Evolutionary conservation across 306 rosid genomes (phyloP), one percentile per base, ranked within the genome.

Genomic region (Senna siamea): DNA sequence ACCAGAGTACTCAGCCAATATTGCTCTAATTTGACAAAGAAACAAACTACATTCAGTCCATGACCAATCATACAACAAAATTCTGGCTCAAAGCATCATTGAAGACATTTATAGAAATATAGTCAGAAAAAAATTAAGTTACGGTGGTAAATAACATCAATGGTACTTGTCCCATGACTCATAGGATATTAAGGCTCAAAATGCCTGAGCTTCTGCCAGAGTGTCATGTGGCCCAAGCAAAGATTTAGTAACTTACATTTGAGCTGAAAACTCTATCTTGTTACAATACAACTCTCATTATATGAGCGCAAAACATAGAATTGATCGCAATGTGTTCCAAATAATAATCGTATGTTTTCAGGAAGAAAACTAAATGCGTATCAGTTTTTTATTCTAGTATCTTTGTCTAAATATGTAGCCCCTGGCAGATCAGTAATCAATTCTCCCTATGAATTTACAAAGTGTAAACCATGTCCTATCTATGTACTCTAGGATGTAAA

Each of bases 1-100:
- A 73, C 98, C 98, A 74, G 99, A 92, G 83, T 95, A 95, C 87
- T 95, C 99, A 2, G 87, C 96, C 87, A 95, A 79, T 83, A 95
- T 87, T 82, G 98, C 93, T 86, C 99, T 95, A 79, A 43, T 52
- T 79, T 56, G 72, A 77, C 54, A 53, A 54, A 58, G 78, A 80
- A 38, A 69, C 19, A 66, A 76, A 66, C 20, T 23, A 65, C 44
- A 72, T 67, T 68, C 37, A 78, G 70, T 55, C 67, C 30, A 72
- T 37, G 23, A n/a, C 18, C 26, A n/a, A 48, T 32, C 7, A 60
- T n/a, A 13, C 47, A 28, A 66, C 9, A 37, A 65, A 65, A 6
- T 41, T 37, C 66, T 18, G 52, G 38, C 30, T 40, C 23, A 69
- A 77, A 73, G 65, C 30, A 53, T 32, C 59, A 50, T 28, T 56